Conservation (phyloP, 108 stramenopile genomes). For the Nitzschia sp. region DNA sequence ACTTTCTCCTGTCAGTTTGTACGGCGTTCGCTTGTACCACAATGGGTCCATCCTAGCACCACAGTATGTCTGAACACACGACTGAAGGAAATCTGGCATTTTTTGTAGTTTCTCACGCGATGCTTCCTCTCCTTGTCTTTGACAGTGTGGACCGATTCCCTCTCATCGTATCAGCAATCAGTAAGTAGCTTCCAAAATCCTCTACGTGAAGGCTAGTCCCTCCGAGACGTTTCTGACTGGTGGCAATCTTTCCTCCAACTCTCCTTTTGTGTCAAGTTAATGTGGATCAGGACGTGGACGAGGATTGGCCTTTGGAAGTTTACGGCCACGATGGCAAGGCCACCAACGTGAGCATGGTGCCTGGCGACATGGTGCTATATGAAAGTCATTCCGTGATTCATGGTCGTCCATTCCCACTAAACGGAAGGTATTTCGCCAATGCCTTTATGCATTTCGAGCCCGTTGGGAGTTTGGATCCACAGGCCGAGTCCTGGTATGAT, state of each 20-base stretch:
- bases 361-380: slow-evolving; percentile 91
- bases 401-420: slow-evolving; percentile 88
- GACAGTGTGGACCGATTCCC: slow-evolving; percentile 77
- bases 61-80: slow-evolving; percentile 33
- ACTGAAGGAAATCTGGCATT: neutral
- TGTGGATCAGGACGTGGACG: slow-evolving; percentile 90
- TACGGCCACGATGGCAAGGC: slow-evolving; percentile 87
- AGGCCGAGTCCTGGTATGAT: neutral
- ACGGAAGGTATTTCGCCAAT: slow-evolving; percentile 83
- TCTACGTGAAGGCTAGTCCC: no score
- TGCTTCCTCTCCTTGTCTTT: neutral
- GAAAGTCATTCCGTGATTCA: slow-evolving; percentile 90
- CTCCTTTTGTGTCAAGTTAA: slow-evolving; percentile 53
- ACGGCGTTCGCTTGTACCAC: slow-evolving; percentile 89
- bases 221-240: slow-evolving; percentile 17
- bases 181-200: no score
- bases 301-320: slow-evolving; percentile 93
- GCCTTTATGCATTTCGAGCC: slow-evolving; percentile 79
- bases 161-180: slow-evolving; percentile 55
- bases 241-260: neutral
- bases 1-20: slow-evolving; percentile 72
- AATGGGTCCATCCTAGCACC: slow-evolving; percentile 73
- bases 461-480: slow-evolving; percentile 34
- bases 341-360: slow-evolving; percentile 80
- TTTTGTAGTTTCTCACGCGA: neutral